Base-by-base conservation (phyloP, 164 flowering plant genomes). In the Tetracentron sinense region DNA sequence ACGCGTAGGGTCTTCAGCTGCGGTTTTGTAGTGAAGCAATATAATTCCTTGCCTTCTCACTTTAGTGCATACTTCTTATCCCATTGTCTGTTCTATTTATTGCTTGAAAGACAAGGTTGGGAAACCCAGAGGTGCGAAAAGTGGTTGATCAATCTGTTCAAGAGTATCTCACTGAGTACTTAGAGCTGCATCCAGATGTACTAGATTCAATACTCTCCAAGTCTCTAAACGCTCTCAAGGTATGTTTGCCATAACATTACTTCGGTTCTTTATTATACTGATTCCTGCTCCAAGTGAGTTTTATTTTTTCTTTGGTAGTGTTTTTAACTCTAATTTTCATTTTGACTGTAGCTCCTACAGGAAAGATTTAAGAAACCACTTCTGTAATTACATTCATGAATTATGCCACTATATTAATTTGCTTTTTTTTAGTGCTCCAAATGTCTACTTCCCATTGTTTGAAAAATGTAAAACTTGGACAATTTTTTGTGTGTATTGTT, bases 41-140 rank as follows among this genome's bases (percentile, higher is more conserved):
- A n/a, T n/a, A 38, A 12, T 16, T 38, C 44, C 44, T 38, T 38
- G 14, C 44, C 11, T 3, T 38, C 14, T 38, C 5, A 38, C 11
- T 12, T 38, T 38, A 38, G 21, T 54, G 5, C 60, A 52, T 64
- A 28, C 53, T 28, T 56, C 48, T 63, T 64, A 12, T 56, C 25
- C 23, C 56, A 46, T 3, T 62, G 35, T 47, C 31, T 61, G 25
- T 58, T 69, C 38, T 60, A 16, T 61, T 62, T 66, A 21, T 70
- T 23, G 28, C 38, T 54, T 66, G 56, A 65, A 69, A 95, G 99
- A 95, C 97, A 58, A 82, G 98, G 79, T 79, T 95, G 66, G 99
- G 99, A 63, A 95, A 95, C 78, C 98, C 99, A n/a, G 99, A 95
- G 79, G 97, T 95, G 29, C 79, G 98, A 50, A 95, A 67, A 65